Evolutionary conservation across 2,329 filamentous ascomycete species (phyloP).

Genomic region (Fusarium nisikadoi): DNA sequence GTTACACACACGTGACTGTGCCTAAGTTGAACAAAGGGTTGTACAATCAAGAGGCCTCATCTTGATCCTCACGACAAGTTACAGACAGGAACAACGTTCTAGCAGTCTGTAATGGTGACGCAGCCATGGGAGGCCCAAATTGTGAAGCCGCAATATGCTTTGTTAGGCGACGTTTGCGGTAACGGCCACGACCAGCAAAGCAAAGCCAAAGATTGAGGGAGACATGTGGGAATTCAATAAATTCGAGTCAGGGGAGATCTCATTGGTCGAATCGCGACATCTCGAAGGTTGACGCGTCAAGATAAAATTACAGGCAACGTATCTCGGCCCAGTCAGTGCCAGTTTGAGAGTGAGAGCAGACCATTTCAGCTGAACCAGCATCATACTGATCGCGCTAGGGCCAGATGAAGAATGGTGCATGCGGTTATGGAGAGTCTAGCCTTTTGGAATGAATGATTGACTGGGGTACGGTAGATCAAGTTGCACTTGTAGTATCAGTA

Average conservation of each 20-base stretch:
- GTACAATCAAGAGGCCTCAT: not conserved
- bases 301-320: conserved; percentile 19
- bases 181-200: conserved; percentile 1
- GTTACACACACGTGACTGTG: conserved; percentile 2
- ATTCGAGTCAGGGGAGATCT: conserved; percentile 12
- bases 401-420: conserved; percentile 19
- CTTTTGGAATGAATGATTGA: conserved; percentile 27
- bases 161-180: conserved; percentile 25
- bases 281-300: conserved; percentile 8
- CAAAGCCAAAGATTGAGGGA: not conserved
- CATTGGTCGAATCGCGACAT: conserved; percentile 22
- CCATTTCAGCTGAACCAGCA: conserved; percentile 46
- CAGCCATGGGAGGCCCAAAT: not conserved
- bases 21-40: not conserved
- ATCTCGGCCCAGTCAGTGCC: conserved; percentile 12
- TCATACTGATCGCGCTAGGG: conserved; percentile 30
- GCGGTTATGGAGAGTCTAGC: conserved; percentile 3
- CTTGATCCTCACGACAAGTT: not conserved
- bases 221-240: conserved; percentile 31
- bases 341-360: conserved; percentile 8
- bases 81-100: not conserved
- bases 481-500: not conserved
- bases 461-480: not conserved
- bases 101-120: conserved; percentile 7
- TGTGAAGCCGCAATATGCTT: conserved; percentile 13